Conservation (phyloP, 495 filamentous ascomycete species). For the Penicillium parvum region DNA sequence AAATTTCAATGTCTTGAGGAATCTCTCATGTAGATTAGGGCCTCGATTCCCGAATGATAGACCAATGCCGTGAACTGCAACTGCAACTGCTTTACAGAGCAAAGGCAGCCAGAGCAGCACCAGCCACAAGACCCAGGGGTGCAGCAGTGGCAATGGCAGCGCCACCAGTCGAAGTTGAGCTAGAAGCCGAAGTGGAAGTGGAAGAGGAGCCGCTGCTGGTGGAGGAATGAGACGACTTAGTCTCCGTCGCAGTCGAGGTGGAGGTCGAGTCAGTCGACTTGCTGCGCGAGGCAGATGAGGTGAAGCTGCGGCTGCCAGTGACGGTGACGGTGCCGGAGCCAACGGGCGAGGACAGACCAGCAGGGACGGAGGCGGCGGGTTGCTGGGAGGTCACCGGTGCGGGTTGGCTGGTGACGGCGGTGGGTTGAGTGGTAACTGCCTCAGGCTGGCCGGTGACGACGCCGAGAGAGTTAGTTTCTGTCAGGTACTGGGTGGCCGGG, state of each 20-base stretch:
- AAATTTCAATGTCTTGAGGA: too few species aligned
- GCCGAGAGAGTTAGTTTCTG: conserved; percentile 51
- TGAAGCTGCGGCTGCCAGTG: neutral
- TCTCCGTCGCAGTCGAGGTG: conserved; percentile 20
- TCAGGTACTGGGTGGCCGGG: conserved; percentile 42
- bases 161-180: conserved; percentile 27
- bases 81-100: conserved; percentile 29
- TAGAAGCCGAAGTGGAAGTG: conserved; percentile 16
- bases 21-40: too few species aligned
- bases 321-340: conserved; percentile 17
- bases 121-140: conserved; percentile 42
- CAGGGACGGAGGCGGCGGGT: conserved; percentile 45
- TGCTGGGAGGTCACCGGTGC: conserved; percentile 40
- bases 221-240: conserved; percentile 9
- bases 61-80: neutral
- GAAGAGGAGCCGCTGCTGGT: conserved; percentile 18
- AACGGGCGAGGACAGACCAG: conserved; percentile 34
- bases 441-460: conserved; percentile 51
- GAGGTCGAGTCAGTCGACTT: conserved; percentile 14
- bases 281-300: conserved; percentile 5
- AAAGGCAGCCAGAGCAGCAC: conserved; percentile 45
- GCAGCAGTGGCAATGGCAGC: conserved; percentile 36
- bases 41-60: too few species aligned
- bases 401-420: conserved; percentile 39
- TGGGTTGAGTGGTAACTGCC: conserved; percentile 32